Base-by-base conservation (phyloP, 2,329 filamentous ascomycete genomes). In the Leptographium galeiforme region DNA sequence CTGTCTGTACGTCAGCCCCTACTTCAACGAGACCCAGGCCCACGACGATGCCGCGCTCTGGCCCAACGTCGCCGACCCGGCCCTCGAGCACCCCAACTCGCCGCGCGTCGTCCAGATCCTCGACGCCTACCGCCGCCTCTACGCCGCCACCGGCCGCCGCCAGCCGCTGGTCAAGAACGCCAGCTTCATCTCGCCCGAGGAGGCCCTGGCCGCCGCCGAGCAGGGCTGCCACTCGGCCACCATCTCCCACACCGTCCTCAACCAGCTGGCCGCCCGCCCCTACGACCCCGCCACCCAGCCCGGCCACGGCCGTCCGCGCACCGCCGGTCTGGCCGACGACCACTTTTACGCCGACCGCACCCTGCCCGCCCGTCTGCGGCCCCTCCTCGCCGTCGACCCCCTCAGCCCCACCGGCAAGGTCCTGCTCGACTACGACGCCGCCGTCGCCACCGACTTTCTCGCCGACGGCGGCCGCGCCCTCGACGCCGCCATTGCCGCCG, bases 161-260 rank as follows among this genome's bases (percentile, higher is more conserved):
- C 72, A 76, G 61, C 73, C 74, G 1, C 62, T 72, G 12, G 57
- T 76, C 14, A 75, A 74, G 60, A 70, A 70, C 44, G 72, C 72
- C 4, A 72, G 70, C 59, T 71, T 73, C 56, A 64, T 74, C 57
- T 66, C 68, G 0, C 57, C 65, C 6, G 63, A 70, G 18, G 71
- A 75, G 57, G 70, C 66, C 45, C 71, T 73, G 68, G 72, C 71
- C 7, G 66, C 69, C 13, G 71, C 66, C 11, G 72, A 73, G 57
- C 63, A 72, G 59, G 71, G 72, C 41, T 74, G 70, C 59, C 69
- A 74, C 55, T 69, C 69, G 6, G 70, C 68, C 19, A 74, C 72
- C 6, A 66, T 75, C 48, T 68, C 70, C 1, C 65, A 68, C 55
- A 67, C 61, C 2, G 62, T 69, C 14, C 63, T 73, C 4, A 60